These are phyloP conservation scores for Theobroma cacao DNA, from an alignment of 345 rosid genomes.

Conservation along the genomic window DNA sequence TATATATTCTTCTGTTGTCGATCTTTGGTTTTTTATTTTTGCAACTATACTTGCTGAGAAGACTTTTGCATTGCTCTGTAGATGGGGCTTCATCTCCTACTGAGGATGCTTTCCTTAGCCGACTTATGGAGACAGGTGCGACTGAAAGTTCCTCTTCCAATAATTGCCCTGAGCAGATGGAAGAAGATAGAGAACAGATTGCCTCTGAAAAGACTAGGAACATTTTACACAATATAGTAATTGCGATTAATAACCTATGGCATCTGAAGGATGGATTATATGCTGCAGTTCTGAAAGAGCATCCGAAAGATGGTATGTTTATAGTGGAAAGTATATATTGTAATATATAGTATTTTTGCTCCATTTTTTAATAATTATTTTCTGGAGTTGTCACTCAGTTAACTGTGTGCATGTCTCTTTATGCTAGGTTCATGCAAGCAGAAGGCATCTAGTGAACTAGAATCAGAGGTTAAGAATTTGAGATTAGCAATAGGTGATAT, in stretches of 20 bases:
- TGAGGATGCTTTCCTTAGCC: constrained; percentile 62
- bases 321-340: constrained; percentile 2
- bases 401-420: constrained; percentile 20
- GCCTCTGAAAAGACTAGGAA: constrained; percentile 39
- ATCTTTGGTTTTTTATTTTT: neutral
- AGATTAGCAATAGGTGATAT: constrained; percentile 61
- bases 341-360: neutral
- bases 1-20: neutral
- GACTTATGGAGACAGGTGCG: constrained; percentile 84
- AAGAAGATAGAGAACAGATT: constrained; percentile 40
- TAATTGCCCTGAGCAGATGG: constrained; percentile 41
- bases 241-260: constrained; percentile 56
- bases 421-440: constrained; percentile 53
- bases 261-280: constrained; percentile 56
- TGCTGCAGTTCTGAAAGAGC: constrained; percentile 45
- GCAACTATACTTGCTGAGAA: neutral
- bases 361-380: neutral
- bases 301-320: constrained; percentile 50
- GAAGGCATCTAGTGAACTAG: constrained; percentile 45
- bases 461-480: constrained; percentile 57
- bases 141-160: constrained; percentile 66
- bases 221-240: constrained; percentile 49
- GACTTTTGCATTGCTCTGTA: constrained; percentile 32
- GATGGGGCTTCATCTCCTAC: constrained; percentile 43
- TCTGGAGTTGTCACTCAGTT: constrained; percentile 22